Conservation (phyloP, 345 rosid genomes). For the Eucalyptus rudis region DNA sequence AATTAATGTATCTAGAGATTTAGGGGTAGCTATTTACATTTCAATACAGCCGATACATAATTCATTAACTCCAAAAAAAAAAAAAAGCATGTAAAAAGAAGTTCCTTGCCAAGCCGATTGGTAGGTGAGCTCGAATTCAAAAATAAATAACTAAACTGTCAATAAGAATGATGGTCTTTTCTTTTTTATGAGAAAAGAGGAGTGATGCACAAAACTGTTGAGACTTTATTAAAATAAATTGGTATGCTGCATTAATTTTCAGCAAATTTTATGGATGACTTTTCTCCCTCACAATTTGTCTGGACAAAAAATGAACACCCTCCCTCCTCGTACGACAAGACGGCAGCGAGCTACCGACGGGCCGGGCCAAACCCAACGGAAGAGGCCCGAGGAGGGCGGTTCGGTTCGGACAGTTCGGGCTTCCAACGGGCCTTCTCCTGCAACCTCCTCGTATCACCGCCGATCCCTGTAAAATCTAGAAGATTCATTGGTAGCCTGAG, state of each 20-base stretch:
- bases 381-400: background rate
- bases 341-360: background rate
- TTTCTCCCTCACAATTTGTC: background rate
- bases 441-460: background rate
- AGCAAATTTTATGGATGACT: background rate
- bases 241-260: background rate
- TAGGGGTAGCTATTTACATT: background rate
- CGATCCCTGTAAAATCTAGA: background rate
- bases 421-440: background rate
- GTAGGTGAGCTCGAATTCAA: background rate
- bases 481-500: background rate
- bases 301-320: background rate
- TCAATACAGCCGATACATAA: background rate
- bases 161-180: background rate
- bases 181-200: too few species aligned
- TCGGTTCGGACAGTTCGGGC: background rate
- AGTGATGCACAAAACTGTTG: background rate
- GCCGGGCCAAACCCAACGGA: background rate
- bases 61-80: too few species aligned
- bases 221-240: background rate
- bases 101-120: background rate
- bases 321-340: background rate
- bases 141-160: fast-evolving
- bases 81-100: too few species aligned
- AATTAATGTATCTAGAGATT: too few species aligned